These are phyloP conservation scores for Candida albicans DNA, from an alignment of 1,139 yeast genomes.

Conservation along the genomic window DNA sequence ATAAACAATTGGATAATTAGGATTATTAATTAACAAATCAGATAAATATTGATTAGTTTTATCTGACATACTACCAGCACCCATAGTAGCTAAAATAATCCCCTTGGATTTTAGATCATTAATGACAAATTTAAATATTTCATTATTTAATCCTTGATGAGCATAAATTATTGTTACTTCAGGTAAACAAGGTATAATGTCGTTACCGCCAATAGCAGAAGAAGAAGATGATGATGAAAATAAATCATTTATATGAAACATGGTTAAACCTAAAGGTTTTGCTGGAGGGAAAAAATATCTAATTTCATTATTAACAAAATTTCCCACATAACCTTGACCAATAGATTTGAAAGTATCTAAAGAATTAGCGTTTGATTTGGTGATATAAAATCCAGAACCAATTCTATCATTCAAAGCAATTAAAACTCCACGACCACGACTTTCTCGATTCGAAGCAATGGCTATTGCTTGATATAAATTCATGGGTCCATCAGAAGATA, in stretches of 20 bases:
- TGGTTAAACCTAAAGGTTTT: conserved; percentile 53
- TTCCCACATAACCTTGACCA: conserved; percentile 71
- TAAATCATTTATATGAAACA: conserved; percentile 41
- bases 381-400: conserved; percentile 67
- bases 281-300: conserved; percentile 65
- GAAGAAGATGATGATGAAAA: no score
- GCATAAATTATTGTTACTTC: conserved; percentile 56
- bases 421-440: conserved; percentile 59
- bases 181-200: conserved; percentile 26
- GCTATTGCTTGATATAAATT: conserved; percentile 69
- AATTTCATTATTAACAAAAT: conserved; percentile 64
- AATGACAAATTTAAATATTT: conserved; percentile 44
- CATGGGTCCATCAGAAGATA: conserved; percentile 74
- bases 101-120: conserved; percentile 50
- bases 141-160: conserved; percentile 59
- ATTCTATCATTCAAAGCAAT: conserved; percentile 68
- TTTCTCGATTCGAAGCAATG: conserved; percentile 53
- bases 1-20: conserved; percentile 55
- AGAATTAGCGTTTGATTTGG: conserved; percentile 68
- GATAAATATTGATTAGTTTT: conserved; percentile 45
- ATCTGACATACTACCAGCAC: conserved; percentile 65
- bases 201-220: conserved; percentile 5
- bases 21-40: conserved; percentile 23
- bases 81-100: conserved; percentile 65
- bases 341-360: conserved; percentile 67